phyloP scores from a whole-genome alignment of 2,329 filamentous ascomycete species.

The Cadophora gregata region DNA sequence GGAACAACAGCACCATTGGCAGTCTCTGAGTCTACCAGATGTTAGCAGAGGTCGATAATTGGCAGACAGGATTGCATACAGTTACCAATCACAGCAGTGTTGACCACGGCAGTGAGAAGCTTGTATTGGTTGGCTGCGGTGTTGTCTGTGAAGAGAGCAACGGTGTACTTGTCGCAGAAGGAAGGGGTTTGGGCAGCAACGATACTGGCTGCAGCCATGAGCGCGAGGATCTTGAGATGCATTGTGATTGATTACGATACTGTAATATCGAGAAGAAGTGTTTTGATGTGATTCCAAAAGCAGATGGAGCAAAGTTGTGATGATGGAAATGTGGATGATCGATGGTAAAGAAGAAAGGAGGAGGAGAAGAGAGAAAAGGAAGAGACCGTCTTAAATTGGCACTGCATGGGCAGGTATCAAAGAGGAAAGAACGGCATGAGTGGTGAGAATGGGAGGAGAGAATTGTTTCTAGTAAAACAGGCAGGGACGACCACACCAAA shows the following conservation, averaged over 20 bases:
- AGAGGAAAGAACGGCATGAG: background rate
- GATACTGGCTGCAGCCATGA: slow-evolving; percentile 23
- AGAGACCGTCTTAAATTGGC: background rate
- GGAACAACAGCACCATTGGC: slow-evolving; percentile 59
- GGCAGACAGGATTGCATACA: slow-evolving; percentile 46
- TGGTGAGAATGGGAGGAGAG: background rate
- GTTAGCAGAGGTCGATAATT: slow-evolving; percentile 14
- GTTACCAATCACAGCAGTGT: slow-evolving; percentile 69
- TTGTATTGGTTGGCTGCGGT: slow-evolving; percentile 62
- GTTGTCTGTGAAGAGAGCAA: slow-evolving; percentile 62
- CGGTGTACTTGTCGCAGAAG: slow-evolving; percentile 70
- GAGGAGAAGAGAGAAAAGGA: background rate
- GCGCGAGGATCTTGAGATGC: slow-evolving; percentile 36
- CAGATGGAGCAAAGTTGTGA: slow-evolving; percentile 5
- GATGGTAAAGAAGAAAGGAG: slow-evolving; percentile 4
- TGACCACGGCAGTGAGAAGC: slow-evolving; percentile 62
- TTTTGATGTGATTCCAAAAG: slow-evolving; percentile 8
- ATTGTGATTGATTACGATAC: slow-evolving; percentile 30
- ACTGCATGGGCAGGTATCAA: background rate
- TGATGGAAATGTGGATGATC: slow-evolving; percentile 3
- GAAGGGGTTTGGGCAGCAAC: slow-evolving; percentile 51
- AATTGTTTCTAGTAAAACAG: background rate
- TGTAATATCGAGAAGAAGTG: slow-evolving; percentile 18
- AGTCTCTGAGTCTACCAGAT: slow-evolving; percentile 54
- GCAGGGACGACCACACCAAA: background rate